Percentiles rank a stretch among this genome's conserved stretches.
These are phyloP conservation scores for Triangularia verruculosa DNA, from an alignment of 2,329 filamentous ascomycete species.

Conservation along the genomic window DNA sequence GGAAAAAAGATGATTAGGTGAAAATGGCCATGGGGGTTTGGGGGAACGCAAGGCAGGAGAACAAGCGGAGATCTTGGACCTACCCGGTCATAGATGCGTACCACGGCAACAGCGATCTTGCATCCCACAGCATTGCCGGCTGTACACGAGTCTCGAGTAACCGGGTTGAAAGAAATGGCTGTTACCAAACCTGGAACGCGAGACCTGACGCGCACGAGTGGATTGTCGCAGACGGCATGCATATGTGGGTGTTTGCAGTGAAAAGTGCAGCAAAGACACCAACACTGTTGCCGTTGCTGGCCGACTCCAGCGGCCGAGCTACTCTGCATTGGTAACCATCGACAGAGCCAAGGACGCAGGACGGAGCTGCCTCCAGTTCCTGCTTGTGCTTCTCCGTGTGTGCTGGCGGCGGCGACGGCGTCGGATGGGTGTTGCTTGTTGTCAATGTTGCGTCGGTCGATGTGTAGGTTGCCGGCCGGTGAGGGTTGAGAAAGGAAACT, in stretches of 20 bases:
- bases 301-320: background rate
- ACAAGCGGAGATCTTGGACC: background rate
- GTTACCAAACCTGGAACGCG: background rate
- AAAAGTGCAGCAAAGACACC: background rate
- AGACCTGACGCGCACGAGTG: background rate
- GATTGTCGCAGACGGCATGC: background rate
- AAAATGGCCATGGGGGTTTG: background rate
- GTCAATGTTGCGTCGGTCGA: background rate
- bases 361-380: background rate
- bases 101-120: background rate
- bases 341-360: background rate
- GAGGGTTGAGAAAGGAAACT: background rate
- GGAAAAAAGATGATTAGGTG: background rate
- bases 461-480: background rate
- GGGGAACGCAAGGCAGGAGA: background rate
- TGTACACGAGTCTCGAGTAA: background rate
- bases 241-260: background rate
- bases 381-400: background rate
- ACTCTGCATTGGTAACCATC: background rate
- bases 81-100: background rate
- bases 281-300: too few relatives aligned
- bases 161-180: background rate
- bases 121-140: background rate
- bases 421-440: background rate
- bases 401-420: background rate